Base-by-base conservation (phyloP, 1,284 basidiomycete species). In the Microbotryum silenes-acaulis region DNA sequence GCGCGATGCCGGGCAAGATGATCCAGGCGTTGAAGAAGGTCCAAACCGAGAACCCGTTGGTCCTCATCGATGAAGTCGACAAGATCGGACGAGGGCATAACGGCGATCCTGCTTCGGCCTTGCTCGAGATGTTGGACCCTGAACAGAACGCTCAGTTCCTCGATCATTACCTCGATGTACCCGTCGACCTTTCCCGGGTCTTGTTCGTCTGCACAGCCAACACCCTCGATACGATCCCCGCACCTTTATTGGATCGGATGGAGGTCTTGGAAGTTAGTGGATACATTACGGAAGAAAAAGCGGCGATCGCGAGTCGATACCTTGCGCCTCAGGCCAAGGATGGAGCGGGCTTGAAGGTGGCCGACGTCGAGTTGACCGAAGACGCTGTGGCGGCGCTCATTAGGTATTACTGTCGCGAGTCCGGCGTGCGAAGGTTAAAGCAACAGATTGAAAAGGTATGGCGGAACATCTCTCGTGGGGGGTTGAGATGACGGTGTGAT, bases 191-290 rank as follows among this genome's bases (percentile, higher is more conserved):
- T 6, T 97, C 92, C 1, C 85, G 91, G 42, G 91, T 98, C 27
- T 83, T 99, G 1, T 99, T 98, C 75, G 94, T 98, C 62, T 97
- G 94, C 79, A 98, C 94, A 4, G 84, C 84, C 60, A 97, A 97
- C 77, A 86, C 85, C 61, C 85, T 97, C 59, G 90, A 94, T 66
- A 97, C 92, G 2, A 98, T 99, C 71, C 93, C 94, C 1, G 92
- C 91, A 3, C 96, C 94, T 3, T 80, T 99, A 14, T 82, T 97
- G 33, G 96, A 98, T 76, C 64, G 70, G 20, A 75, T 75, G 73
- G 96, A 98, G 75, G 91, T 98, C 2, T 84, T 99, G 59, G 91
- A 97, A 78, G 91, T 98, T 31, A 88, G 85, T 63, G 91, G 92
- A 20, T 99, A 99, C 75, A 94, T 97, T 25, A 88, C 91, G 0